Base-by-base conservation (phyloP, 2,329 filamentous ascomycete species). In the Neonectria neomacrospora region DNA sequence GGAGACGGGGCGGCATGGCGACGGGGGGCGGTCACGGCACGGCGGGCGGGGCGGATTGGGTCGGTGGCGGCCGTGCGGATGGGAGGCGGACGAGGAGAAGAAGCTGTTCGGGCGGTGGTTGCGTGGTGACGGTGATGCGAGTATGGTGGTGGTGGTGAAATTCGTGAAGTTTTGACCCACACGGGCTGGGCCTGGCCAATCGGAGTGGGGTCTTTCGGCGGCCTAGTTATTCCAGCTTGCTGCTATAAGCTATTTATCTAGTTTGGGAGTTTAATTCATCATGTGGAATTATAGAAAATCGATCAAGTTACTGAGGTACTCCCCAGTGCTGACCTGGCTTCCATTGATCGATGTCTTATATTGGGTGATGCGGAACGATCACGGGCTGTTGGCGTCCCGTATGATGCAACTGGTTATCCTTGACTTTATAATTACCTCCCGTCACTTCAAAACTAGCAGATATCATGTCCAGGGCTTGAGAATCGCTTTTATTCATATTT, bases 1-100 rank as follows among this genome's bases (percentile, higher is more conserved):
- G 68, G 72, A 84, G 76, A 72, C 81, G 80, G 65, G 80, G 77
- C 73, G 82, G 79, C 83, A 85, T 73, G 69, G 44, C 53, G 57
- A 54, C 51, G 54, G 58, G 52, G 54, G 61, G 9, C 63, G 41
- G 55, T 28, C 50, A 42, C 47, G 63, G 53, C 58, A 47, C 32
- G 58, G 53, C 68, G 61, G 65, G 34, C n/a, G 56, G 52, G 42
- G 18, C 51, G 45, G 61, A 65, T 69, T 67, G 67, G 30, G 58
- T 62, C 60, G 62, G 48, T 58, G 60, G 60, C 67, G 61, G 57
- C 53, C 55, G 47, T 39, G 58, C 41, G 41, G 54, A 52, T 50
- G 51, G 57, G 60, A 30, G 53, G 51, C 37, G 57, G 54, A 48
- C 47, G 7, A 5, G 26, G 7, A 47, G 56, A 52, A 47, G 52